Base-by-base conservation (phyloP, 2,329 filamentous ascomycete genomes). In the Sporothrix mexicana region DNA sequence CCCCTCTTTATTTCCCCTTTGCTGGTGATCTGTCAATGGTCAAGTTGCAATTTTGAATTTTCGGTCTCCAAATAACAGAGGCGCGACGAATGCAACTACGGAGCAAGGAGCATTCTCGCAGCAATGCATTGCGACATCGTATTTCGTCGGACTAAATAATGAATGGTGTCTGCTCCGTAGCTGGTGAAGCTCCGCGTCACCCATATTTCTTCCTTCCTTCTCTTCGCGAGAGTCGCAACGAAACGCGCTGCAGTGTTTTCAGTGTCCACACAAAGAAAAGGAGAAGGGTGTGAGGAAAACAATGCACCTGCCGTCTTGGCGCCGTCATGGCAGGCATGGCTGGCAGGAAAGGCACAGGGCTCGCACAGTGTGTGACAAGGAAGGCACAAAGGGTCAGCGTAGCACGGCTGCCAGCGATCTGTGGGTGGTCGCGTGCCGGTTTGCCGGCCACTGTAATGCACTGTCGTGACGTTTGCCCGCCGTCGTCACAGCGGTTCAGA, bases 241-340 rank as follows among this genome's bases (percentile, higher is more conserved):
- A n/a, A n/a, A n/a, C n/a, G n/a, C n/a, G n/a, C n/a, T n/a, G n/a
- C n/a, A n/a, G n/a, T n/a, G n/a, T n/a, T n/a, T n/a, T n/a, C n/a
- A n/a, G n/a, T n/a, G n/a, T n/a, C n/a, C n/a, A n/a, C 30, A 45
- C 4, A 47, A 49, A 30, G 17, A 25, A n/a, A 66, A 45, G 17
- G 41, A 47, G 12, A 66, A 17, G 25, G 30, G 36, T 17, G 30
- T 62, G 36, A n/a, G 43, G 30, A 49, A 49, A 66, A 49, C 43
- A 49, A 20, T 47, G 43, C 43, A 47, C 43, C 43, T 9, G 10
- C 61, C 62, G 62, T 66, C 62, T 66, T 66, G 62, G 62, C 62
- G 43, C 62, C 62, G 62, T 66, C 62, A 66, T 66, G 62, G 9
- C 62, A 66, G 41, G 20, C 36, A 23, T 2, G 17, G 9, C 7